Conservation (phyloP, 495 filamentous ascomycete genomes). For the Penicillium angulare region DNA sequence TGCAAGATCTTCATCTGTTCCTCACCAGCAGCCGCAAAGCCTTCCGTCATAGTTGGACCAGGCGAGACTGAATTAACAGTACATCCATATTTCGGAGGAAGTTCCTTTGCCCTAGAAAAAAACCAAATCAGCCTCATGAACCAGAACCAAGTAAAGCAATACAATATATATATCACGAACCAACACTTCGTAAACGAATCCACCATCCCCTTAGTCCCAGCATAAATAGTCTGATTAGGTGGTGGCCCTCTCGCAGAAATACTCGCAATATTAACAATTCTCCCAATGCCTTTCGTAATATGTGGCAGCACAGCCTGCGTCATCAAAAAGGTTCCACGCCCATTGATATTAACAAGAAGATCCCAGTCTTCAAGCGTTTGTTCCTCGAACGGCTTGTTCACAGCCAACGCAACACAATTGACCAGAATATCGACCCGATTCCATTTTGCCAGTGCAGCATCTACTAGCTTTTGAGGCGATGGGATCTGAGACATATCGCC, state of each 20-base stretch:
- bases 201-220: slow-evolving; percentile 28
- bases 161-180: slow-evolving; percentile 29
- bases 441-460: slow-evolving; percentile 18
- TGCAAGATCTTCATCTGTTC: slow-evolving; percentile 36
- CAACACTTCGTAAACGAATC: slow-evolving; percentile 37
- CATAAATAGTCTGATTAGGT: slow-evolving; percentile 28
- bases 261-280: slow-evolving; percentile 29
- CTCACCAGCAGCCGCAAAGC: slow-evolving; percentile 30
- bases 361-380: slow-evolving; percentile 39
- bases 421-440: slow-evolving; percentile 32
- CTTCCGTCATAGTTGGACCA: slow-evolving; percentile 33
- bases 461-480: slow-evolving; percentile 15
- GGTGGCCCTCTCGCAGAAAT: slow-evolving; percentile 22
- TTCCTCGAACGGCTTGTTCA: slow-evolving; percentile 36
- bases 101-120: slow-evolving; percentile 28
- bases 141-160: slow-evolving; percentile 38
- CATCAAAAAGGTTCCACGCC: slow-evolving; percentile 34
- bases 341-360: slow-evolving; percentile 35
- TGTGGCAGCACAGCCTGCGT: slow-evolving; percentile 33
- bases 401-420: slow-evolving; percentile 39
- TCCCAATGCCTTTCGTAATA: slow-evolving; percentile 18
- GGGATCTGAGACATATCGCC: slow-evolving; percentile 18
- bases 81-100: slow-evolving; percentile 28
- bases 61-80: slow-evolving; percentile 34
- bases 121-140: too few species aligned